Percentiles rank a stretch among this genome's conserved stretches.
Conservation (phyloP, 192 early-diverging fungal species). For the Coemansia sp. region DNA sequence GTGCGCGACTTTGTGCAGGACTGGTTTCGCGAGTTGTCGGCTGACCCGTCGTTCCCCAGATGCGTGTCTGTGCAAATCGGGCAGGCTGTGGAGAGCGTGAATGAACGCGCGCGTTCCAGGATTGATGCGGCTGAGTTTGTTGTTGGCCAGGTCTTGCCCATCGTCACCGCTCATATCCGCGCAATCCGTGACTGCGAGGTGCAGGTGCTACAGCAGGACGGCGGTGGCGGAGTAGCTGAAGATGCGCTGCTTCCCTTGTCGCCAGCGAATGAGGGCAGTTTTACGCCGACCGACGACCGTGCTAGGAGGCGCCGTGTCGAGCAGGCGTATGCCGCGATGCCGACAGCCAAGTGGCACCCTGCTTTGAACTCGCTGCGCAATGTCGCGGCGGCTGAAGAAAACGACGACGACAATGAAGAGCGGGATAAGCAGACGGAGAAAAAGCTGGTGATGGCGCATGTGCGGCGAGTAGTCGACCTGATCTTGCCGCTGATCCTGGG, state of each 20-base stretch:
- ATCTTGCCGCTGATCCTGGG: slow-evolving; percentile 70
- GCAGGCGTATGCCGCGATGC: slow-evolving; percentile 36
- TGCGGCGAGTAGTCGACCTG: slow-evolving; percentile 64
- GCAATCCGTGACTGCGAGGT: slow-evolving; percentile 58
- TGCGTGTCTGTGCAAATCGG: slow-evolving; percentile 32
- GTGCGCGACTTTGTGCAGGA: slow-evolving; percentile 55
- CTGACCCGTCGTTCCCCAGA: slow-evolving; percentile 49
- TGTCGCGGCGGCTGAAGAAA: not conserved
- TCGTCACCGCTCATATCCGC: slow-evolving; percentile 71
- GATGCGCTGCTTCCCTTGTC: slow-evolving; percentile 11
- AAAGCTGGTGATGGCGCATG: slow-evolving; percentile 61
- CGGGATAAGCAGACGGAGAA: slow-evolving; percentile 19
- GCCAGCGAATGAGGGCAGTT: not conserved
- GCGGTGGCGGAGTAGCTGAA: slow-evolving; percentile 31
- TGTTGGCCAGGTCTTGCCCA: slow-evolving; percentile 66
- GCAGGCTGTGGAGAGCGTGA: slow-evolving; percentile 32
- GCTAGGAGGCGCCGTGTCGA: not conserved
- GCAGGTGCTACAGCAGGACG: slow-evolving; percentile 8
- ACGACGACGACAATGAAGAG: not conserved
- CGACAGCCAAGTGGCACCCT: slow-evolving; percentile 9
- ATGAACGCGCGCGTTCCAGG: slow-evolving; percentile 11
- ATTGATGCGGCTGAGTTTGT: slow-evolving; percentile 68
- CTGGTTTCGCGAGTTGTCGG: slow-evolving; percentile 51
- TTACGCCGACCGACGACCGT: slow-evolving; percentile 54
- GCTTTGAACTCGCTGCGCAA: not conserved